phyloP scores from a whole-genome alignment of 177 flowering plant genomes.

The Vitis hybrid region DNA sequence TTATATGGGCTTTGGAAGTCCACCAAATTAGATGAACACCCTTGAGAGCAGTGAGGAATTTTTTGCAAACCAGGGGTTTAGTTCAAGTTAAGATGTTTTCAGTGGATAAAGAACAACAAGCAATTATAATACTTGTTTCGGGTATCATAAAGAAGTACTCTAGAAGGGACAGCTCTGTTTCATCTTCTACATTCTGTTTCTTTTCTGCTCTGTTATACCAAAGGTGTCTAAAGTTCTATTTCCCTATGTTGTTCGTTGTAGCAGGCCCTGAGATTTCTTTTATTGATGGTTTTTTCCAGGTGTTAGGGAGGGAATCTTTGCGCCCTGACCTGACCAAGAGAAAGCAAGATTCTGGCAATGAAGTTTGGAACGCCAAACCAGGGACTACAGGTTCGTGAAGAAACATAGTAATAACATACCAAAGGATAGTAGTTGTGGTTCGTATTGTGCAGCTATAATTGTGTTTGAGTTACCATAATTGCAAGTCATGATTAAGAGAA shows the following conservation, averaged over 20 bases:
- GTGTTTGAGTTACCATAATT: too few relatives aligned
- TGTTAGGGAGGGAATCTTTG: constrained; percentile 28
- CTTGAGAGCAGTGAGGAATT: neutral
- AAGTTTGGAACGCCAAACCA: constrained; percentile 22
- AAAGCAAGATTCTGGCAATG: constrained; percentile 23
- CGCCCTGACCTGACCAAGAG: constrained; percentile 16
- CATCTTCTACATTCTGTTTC: too few relatives aligned
- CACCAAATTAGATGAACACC: neutral
- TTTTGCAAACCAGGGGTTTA: too few relatives aligned
- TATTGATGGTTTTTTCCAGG: constrained; percentile 18
- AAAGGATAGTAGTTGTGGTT: too few relatives aligned
- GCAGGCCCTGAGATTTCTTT: neutral
- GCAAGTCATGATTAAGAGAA: too few relatives aligned
- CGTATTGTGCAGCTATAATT: too few relatives aligned
- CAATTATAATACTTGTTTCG: too few relatives aligned
- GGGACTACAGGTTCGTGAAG: constrained; percentile 25
- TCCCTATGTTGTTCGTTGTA: neutral
- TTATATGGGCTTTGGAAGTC: neutral
- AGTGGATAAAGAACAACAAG: too few relatives aligned
- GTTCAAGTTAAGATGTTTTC: too few relatives aligned
- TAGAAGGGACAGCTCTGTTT: too few relatives aligned
- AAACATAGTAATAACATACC: too few relatives aligned
- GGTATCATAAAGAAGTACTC: neutral
- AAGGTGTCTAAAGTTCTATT: neutral
- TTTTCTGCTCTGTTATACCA: neutral